Conservation (phyloP, 106 monocot species). For the Hemerocallis citrina region DNA sequence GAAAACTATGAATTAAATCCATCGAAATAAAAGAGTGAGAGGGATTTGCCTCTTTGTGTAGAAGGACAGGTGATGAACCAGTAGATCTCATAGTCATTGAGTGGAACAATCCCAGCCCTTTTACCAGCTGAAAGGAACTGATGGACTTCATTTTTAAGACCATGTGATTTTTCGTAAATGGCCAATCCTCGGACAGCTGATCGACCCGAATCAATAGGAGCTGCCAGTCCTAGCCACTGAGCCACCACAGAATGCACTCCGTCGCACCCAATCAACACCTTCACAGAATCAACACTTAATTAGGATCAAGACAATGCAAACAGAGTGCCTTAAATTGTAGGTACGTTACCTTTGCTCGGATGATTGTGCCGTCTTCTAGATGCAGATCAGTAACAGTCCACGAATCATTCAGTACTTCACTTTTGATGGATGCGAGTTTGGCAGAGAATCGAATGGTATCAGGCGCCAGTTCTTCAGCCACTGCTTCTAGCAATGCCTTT, state of each 20-base stretch:
- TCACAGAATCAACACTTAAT: neutral
- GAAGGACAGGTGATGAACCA: conserved; percentile 30
- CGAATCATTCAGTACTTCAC: conserved; percentile 5
- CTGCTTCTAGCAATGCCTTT: conserved; percentile 29
- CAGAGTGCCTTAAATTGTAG: neutral
- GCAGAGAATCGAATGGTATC: conserved; percentile 45
- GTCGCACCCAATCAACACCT: conserved; percentile 42
- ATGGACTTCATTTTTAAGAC: neutral
- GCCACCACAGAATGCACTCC: conserved; percentile 36
- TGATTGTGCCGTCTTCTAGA: conserved; percentile 43
- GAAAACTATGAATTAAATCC: too few species aligned
- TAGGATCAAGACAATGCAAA: neutral
- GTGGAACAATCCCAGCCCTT: conserved; percentile 29
- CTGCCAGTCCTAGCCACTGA: conserved; percentile 18
- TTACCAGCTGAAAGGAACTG: conserved; percentile 10
- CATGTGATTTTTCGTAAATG: conserved; percentile 12
- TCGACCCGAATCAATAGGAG: conserved; percentile 15
- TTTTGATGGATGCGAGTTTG: conserved; percentile 32
- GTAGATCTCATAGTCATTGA: conserved; percentile 30
- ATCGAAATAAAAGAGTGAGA: neutral
- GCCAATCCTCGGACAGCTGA: conserved; percentile 16
- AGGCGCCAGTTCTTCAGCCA: conserved; percentile 32
- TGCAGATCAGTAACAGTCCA: conserved; percentile 7
- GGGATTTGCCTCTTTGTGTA: conserved; percentile 11
- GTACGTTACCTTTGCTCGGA: conserved; percentile 34